Base-by-base conservation (phyloP, 495 filamentous ascomycete genomes). In the Parathielavia hyrcaniae region DNA sequence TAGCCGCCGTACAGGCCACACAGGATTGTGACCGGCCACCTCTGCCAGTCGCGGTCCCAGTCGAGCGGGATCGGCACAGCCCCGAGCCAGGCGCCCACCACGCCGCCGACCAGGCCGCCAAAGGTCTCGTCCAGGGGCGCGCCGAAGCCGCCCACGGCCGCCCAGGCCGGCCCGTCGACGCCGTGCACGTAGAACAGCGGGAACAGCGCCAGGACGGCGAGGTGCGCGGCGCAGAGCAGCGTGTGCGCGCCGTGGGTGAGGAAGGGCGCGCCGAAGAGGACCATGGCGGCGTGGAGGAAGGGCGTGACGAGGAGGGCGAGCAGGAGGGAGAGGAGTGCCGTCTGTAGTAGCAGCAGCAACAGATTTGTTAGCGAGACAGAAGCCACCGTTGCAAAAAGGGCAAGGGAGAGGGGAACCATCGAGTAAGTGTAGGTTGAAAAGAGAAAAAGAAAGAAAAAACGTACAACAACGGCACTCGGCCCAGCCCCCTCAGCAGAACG, bases 21-120 rank as follows among this genome's bases (percentile, higher is more conserved):
- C 12, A 79, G 57, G 34, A 98, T 88, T 0, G 93, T 97, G 35
- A 97, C 87, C 3, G 93, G 93, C 85, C 90, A 98, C 69, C 87
- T 89, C 79, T 98, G 93, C 93, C 93, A 98, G 61, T 95, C 91
- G 20, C 93, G 84, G 65, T 77, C 89, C 90, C 91, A 97, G 69
- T 97, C 93, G 60, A 98, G 74, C 19, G 93, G 95, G 67, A 98
- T 97, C 1, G 95, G 95, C 36, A 97, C 84, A 12, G 87, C 87
- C 5, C 87, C 87, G n/a, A 87, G 59, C 87, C 87, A 90, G 40
- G 81, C 83, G 6, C 87, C 87, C 4, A 83, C 50, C n/a, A 84
- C 64, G 12, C 75, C 78, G 16, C 87, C 87, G 11, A 81, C 69
- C 62, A 76, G 78, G 57, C 76, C 91, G 61, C 88, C 90, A 76